Evolutionary conservation across 2,329 filamentous ascomycete species (phyloP), one percentile per base, ranked within the genome.

Genomic region (Colletotrichum tropicicola): DNA sequence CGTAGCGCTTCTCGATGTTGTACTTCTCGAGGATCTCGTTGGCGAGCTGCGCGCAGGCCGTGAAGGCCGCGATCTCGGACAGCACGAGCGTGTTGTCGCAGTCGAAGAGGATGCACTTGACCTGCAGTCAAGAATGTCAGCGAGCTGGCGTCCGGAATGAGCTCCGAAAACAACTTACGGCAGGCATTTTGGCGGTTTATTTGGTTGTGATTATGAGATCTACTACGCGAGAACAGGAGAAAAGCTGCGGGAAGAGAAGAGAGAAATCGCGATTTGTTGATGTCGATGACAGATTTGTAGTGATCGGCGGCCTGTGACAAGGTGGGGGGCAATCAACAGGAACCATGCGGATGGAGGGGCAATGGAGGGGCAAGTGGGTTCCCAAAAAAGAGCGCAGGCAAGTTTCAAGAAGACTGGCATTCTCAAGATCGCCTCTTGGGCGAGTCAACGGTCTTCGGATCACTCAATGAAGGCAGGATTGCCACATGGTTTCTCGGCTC

Each of bases 21-120:
- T 91, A 85, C 73, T 87, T 86, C 71, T 85, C 84, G 76, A 94
- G 88, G 77, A 97, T 92, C 78, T 93, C 84, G 82, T 97, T 97
- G 83, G 93, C 91, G 69, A 97, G 89, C 66, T 92, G 91, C 72
- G 93, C 92, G 79, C 93, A 97, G 70, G 92, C 93, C 81, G 94
- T 92, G 77, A 97, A 97, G 75, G 94, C 94, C 70, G 97, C 87
- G 73, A 92, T 90, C 83, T 97, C 94, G 57, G 93, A 97, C 72
- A 96, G 88, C 77, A 96, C 93, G 77, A 97, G 92, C 70, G 94
- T 97, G 86, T 97, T 97, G 87, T 97, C 87, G 79, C 87, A 90
- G 78, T 93, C 91, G 78, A 93, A 91, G 71, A 93, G 86, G 74
- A 93, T 82, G 69, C 90, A 87, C 65, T 84, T 91, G 79, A 92